These are phyloP conservation scores for Dimocarpus longan DNA, from an alignment of 345 rosid genomes.

Conservation along the genomic window DNA sequence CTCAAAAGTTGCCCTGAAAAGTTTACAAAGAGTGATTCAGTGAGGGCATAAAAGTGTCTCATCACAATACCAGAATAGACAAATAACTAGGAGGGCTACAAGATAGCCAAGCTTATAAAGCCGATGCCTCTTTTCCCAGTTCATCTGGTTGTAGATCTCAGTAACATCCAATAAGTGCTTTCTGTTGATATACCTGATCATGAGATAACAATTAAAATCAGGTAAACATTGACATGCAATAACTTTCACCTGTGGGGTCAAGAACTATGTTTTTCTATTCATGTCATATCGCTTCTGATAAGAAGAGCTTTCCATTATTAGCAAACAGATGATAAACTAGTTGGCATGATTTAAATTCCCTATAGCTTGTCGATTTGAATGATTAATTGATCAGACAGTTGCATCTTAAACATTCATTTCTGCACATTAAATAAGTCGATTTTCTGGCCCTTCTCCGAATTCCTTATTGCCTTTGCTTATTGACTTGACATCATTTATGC, in stretches of 20 bases:
- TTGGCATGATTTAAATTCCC: neutral
- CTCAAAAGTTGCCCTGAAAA: neutral
- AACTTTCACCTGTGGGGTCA: neutral
- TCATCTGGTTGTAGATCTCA: conserved; percentile 54
- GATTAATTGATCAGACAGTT: neutral
- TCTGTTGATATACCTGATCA: conserved; percentile 38
- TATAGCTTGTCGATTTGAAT: neutral
- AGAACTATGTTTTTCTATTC: neutral
- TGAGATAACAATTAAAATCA: neutral
- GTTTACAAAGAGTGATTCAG: neutral
- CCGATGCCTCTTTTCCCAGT: conserved; percentile 54
- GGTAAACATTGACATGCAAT: neutral
- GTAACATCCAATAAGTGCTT: conserved; percentile 54
- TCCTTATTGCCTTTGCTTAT: neutral
- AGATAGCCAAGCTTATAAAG: conserved; percentile 52
- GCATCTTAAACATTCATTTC: neutral
- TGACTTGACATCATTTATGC: neutral
- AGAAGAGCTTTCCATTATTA: neutral
- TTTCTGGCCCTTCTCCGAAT: neutral
- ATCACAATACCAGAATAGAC: conserved; percentile 46
- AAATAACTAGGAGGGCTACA: conserved; percentile 35
- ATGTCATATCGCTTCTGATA: neutral
- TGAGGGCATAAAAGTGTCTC: neutral
- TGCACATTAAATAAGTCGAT: neutral
- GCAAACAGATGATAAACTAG: neutral